Evolutionary conservation across 805 yeast species (phyloP).

Genomic region (Pichia occidentalis): DNA sequence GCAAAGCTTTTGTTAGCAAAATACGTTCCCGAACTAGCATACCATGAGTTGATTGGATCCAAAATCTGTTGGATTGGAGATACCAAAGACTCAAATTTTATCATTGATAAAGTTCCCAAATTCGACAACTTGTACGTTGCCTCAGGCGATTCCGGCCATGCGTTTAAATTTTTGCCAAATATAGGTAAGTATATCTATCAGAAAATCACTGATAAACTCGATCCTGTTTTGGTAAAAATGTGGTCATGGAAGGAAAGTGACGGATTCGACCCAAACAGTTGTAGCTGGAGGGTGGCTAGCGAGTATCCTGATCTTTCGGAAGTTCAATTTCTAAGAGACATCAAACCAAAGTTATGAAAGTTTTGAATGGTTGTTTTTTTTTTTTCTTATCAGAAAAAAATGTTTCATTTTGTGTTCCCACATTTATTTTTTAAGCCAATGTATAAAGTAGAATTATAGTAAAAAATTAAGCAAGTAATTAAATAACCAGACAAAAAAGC

Average conservation of each 20-base stretch:
- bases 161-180: slow-evolving; percentile 38
- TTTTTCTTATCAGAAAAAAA: too few species aligned
- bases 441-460: too few species aligned
- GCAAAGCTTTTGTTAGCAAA: slow-evolving; percentile 29
- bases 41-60: slow-evolving; percentile 26
- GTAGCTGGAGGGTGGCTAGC: slow-evolving; percentile 19
- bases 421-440: too few species aligned
- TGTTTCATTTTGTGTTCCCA: too few species aligned
- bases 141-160: slow-evolving; percentile 42
- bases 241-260: slow-evolving; percentile 27
- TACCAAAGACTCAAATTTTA: slow-evolving; percentile 32
- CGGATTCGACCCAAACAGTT: slow-evolving; percentile 16
- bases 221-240: slow-evolving; percentile 18
- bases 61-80: slow-evolving; percentile 32
- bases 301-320: slow-evolving; percentile 11
- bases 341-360: slow-evolving; percentile 1
- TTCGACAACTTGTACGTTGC: slow-evolving; percentile 30
- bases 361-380: too few species aligned
- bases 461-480: too few species aligned
- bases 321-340: slow-evolving; percentile 10
- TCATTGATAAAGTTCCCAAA: slow-evolving; percentile 33
- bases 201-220: slow-evolving; percentile 26
- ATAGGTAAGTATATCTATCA: slow-evolving; percentile 36
- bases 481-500: too few species aligned
- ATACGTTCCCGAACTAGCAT: slow-evolving; percentile 35